phyloP scores from a whole-genome alignment of 179 eudicot genomes.

The Actinidia polygama region DNA sequence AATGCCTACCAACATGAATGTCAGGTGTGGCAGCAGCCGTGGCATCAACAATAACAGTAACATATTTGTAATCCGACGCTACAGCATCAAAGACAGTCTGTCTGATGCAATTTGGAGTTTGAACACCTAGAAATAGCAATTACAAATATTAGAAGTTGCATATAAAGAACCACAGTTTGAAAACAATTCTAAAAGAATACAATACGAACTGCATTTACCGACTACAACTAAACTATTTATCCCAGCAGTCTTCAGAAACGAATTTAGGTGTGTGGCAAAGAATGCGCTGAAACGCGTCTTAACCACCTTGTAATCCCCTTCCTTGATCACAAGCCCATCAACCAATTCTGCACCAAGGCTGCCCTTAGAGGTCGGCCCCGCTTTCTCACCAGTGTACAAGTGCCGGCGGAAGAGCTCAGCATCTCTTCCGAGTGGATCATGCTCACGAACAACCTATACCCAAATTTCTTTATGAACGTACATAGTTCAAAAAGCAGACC shows the following conservation, averaged over 20 bases:
- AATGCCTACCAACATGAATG: slow-evolving; percentile 65
- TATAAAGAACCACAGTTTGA: not conserved
- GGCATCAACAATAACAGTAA: slow-evolving; percentile 87
- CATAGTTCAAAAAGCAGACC: not conserved
- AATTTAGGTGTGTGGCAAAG: slow-evolving; percentile 80
- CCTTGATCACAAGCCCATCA: slow-evolving; percentile 70
- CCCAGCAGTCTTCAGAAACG: slow-evolving; percentile 61
- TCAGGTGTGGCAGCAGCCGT: slow-evolving; percentile 94
- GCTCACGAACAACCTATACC: slow-evolving; percentile 91
- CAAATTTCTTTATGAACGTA: slow-evolving; percentile 6
- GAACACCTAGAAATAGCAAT: slow-evolving; percentile 61
- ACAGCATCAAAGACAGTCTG: slow-evolving; percentile 97
- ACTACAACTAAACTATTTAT: slow-evolving; percentile 67
- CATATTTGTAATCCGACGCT: slow-evolving; percentile 77
- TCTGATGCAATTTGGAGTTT: slow-evolving; percentile 95
- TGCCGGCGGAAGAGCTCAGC: slow-evolving; percentile 85
- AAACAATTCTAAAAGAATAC: not conserved
- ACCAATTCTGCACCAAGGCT: slow-evolving; percentile 77
- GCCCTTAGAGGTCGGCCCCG: slow-evolving; percentile 72
- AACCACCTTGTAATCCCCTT: slow-evolving; percentile 83
- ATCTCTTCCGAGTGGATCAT: slow-evolving; percentile 87
- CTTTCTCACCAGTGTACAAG: slow-evolving; percentile 51
- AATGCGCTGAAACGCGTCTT: slow-evolving; percentile 92
- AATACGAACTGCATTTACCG: slow-evolving; percentile 46
- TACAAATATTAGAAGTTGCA: slow-evolving; percentile 14